Conservation (phyloP, 768 basidiomycete species). For the Pleurotus eryngii region DNA sequence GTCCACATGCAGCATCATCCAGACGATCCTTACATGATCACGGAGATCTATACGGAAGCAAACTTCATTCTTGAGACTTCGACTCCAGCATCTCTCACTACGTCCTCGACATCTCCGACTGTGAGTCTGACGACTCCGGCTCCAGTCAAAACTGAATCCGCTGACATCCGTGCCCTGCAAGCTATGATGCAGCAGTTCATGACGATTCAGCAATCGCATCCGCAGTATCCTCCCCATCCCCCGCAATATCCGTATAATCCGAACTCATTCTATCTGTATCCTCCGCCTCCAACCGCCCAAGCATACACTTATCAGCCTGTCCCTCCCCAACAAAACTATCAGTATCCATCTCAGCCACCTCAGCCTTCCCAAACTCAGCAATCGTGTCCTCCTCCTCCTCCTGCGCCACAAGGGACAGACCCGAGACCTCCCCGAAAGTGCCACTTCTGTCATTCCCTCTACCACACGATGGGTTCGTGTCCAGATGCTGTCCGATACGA, state of each 20-base stretch:
- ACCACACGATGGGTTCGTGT: too few species aligned
- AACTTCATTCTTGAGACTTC: slow-evolving; percentile 15
- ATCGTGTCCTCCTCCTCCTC: too few species aligned
- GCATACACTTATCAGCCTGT: too few species aligned
- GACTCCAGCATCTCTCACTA: slow-evolving; percentile 10
- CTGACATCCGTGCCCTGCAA: not conserved
- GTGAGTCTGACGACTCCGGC: slow-evolving; percentile 8
- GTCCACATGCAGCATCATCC: slow-evolving; percentile 19
- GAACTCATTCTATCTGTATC: not conserved
- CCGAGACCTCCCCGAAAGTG: too few species aligned
- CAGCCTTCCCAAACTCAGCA: too few species aligned
- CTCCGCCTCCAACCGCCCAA: too few species aligned
- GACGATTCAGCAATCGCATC: not conserved
- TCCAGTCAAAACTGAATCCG: slow-evolving; percentile 15
- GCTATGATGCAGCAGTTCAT: not conserved
- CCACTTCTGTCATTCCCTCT: too few species aligned
- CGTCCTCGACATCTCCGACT: slow-evolving; percentile 15
- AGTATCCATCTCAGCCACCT: too few species aligned
- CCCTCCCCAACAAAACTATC: too few species aligned
- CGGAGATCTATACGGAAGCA: slow-evolving; percentile 17
- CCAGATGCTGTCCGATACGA: too few species aligned
- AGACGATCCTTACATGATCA: slow-evolving; percentile 20
- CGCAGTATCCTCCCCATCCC: not conserved
- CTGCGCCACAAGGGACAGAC: too few species aligned
- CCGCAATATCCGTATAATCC: not conserved